A percentile compares a stretch with the other conserved stretches of the same genome.
phyloP scores from a whole-genome alignment of 768 basidiomycete genomes.

The Auricularia auricula-judae region DNA sequence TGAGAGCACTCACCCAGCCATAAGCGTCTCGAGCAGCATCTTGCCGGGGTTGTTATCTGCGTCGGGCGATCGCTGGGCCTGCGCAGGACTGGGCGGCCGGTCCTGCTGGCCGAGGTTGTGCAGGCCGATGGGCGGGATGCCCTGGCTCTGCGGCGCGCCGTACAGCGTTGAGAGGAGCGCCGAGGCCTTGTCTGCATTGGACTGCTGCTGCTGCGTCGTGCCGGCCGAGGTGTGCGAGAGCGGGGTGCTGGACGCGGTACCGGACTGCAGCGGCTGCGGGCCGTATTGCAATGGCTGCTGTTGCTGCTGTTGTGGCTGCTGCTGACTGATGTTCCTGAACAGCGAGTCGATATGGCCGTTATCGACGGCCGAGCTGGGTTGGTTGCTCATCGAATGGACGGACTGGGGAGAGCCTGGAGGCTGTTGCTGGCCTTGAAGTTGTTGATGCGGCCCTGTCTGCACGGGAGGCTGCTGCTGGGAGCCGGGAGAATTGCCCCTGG shows the following conservation, averaged over 20 bases:
- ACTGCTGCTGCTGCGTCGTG: constrained; percentile 22
- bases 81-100: constrained; percentile 15
- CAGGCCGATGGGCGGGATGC: constrained; percentile 13
- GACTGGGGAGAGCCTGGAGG: background rate
- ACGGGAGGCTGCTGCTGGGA: background rate
- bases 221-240: constrained; percentile 21
- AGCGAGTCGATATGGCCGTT: constrained; percentile 54
- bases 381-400: constrained; percentile 15
- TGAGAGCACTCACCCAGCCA: constrained; percentile 53
- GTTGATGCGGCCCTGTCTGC: background rate
- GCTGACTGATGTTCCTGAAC: constrained; percentile 41
- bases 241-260: constrained; percentile 3
- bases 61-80: constrained; percentile 28
- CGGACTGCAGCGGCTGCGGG: constrained; percentile 18
- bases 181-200: constrained; percentile 56
- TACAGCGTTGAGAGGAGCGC: constrained; percentile 58
- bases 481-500: background rate
- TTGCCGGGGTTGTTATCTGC: constrained; percentile 70
- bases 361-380: constrained; percentile 33
- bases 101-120: constrained; percentile 12
- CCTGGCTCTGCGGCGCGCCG: constrained; percentile 32
- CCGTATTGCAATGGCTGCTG: constrained; percentile 16
- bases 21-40: constrained; percentile 66
- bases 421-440: background rate
- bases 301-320: constrained; percentile 21